A percentile compares a stretch with the other conserved stretches of the same genome.
These are phyloP conservation scores for Collariella sp. DNA, from an alignment of 495 filamentous ascomycete genomes.

Conservation along the genomic window DNA sequence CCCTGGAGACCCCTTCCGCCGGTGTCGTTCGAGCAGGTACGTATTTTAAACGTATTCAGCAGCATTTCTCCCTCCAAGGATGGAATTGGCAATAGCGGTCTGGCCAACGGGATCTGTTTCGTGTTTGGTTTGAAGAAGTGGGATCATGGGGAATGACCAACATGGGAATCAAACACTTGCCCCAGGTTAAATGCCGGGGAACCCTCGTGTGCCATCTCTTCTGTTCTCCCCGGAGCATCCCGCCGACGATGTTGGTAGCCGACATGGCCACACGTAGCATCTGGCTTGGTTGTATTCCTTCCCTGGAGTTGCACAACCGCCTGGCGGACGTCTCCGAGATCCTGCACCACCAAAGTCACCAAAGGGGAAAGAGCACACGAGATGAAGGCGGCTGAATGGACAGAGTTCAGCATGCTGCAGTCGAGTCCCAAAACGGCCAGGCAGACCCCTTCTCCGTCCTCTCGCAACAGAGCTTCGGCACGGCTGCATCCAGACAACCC, in stretches of 20 bases:
- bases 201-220: neutral
- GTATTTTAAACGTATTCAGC: neutral
- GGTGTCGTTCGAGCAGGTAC: constrained; percentile 12
- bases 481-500: no score
- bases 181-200: neutral
- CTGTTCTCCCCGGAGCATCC: neutral
- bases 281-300: neutral
- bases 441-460: neutral
- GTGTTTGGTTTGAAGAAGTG: no score
- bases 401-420: constrained; percentile 13
- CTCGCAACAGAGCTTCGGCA: constrained; percentile 3
- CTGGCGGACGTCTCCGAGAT: neutral
- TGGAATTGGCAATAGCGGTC: neutral
- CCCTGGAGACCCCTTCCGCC: constrained; percentile 6
- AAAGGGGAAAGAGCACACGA: neutral
- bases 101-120: neutral
- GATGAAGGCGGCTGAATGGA: neutral
- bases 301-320: neutral
- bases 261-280: neutral
- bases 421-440: constrained; percentile 18
- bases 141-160: no score
- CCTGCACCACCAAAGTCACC: neutral
- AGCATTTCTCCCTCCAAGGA: neutral
- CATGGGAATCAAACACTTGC: neutral
- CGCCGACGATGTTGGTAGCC: neutral